Evolutionary conservation across 768 basidiomycete species (phyloP).

Genomic region (Lactarius akahatsu): DNA sequence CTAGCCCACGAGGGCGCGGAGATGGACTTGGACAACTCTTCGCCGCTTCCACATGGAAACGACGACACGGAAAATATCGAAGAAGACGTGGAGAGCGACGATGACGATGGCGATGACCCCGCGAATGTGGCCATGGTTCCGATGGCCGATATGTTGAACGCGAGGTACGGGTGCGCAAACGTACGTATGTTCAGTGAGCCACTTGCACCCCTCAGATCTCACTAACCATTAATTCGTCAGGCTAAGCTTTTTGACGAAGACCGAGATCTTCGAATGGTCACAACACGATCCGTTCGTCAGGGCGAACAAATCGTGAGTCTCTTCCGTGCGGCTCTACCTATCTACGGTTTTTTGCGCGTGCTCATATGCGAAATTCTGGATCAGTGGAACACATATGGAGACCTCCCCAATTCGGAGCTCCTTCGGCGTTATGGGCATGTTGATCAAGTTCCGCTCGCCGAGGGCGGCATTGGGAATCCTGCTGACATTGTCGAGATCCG

Average conservation of each 20-base stretch:
- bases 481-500: slow-evolving; percentile 76
- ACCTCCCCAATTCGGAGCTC: slow-evolving; percentile 89
- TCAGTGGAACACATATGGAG: slow-evolving; percentile 95
- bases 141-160: slow-evolving; percentile 95
- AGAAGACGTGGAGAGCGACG: slow-evolving; percentile 35
- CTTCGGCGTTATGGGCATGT: slow-evolving; percentile 94
- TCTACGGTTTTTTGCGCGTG: neutral
- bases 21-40: slow-evolving; percentile 40
- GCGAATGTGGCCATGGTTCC: slow-evolving; percentile 88
- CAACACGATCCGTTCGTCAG: slow-evolving; percentile 67
- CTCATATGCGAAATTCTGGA: neutral
- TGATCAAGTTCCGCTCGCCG: slow-evolving; percentile 62
- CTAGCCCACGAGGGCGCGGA: slow-evolving; percentile 25
- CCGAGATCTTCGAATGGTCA: slow-evolving; percentile 69
- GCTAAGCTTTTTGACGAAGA: slow-evolving; percentile 84
- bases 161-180: slow-evolving; percentile 80
- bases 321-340: neutral
- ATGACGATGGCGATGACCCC: slow-evolving; percentile 54
- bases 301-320: slow-evolving; percentile 85
- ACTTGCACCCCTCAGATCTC: slow-evolving; percentile 2
- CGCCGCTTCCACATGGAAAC: slow-evolving; percentile 11
- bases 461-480: slow-evolving; percentile 62
- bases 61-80: slow-evolving; percentile 42
- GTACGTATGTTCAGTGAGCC: slow-evolving; percentile 44
- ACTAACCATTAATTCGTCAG: slow-evolving; percentile 41